Evolutionary conservation across 2,329 filamentous ascomycete genomes (phyloP), one percentile per base, ranked within the genome.

Genomic region (Talaromyces sp.): DNA sequence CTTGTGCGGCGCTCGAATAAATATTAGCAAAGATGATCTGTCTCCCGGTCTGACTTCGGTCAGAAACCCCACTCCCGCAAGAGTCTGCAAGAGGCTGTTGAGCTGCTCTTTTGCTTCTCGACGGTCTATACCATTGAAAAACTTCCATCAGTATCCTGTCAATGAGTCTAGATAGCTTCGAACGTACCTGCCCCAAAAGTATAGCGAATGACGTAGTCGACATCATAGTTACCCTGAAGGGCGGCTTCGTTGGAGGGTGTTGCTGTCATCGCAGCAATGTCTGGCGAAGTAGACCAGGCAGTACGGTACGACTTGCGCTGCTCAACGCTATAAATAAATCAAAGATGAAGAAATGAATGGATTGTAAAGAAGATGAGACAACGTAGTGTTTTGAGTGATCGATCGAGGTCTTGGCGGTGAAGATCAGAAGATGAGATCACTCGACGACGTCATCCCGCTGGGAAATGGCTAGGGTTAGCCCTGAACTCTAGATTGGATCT

Each of bases 121-220:
- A 70, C 86, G 87, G 72, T 89, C 92, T 92, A 71, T 13, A 60
- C 33, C 67, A 33, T 27, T 16, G 45, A 3, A 35, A 54, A 6
- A 11, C 4, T 24, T n/a, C 4, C 2, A 27, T 43, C 24, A 41
- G 39, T 33, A 3, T 7, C 6, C 31, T 58, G 6, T 14, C 68
- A 22, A 19, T 61, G 45, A 60, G 35, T 22, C 22, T 24, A 27
- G 24, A 13, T 5, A 56, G 33, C 19, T 58, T 24, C 24, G 3
- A n/a, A 56, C 80, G 68, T 81, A 90, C 91, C 87, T 66, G 85
- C 82, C 50, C 87, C 85, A 72, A 94, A 89, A 69, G 87, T 85
- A 79, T 91, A 97, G 73, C 88, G 86, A 69, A 98, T 87, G 68
- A 97, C 93, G 82, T 93, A 97, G 84, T 97, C 93, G 68, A 97